Evolutionary conservation across 192 early-diverging fungal genomes (phyloP).

Genomic region (Umbelopsis sp.): DNA sequence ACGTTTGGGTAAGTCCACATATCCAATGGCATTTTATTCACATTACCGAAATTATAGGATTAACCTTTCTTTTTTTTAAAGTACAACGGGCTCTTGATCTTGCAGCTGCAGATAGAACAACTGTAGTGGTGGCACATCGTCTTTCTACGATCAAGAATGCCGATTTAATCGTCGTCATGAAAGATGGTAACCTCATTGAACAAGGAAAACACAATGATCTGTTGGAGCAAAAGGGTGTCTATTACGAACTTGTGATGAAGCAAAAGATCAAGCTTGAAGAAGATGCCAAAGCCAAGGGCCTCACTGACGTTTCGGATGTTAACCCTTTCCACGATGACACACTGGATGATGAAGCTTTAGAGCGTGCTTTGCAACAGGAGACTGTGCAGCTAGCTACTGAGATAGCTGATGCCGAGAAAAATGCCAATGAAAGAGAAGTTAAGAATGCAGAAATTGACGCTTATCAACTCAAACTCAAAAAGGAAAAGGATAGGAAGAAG

Average conservation of each 20-base stretch:
- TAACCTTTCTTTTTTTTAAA: background rate
- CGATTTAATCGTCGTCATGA: slow-evolving; percentile 83
- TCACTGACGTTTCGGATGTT: background rate
- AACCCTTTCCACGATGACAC: slow-evolving; percentile 14
- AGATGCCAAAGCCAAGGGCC: slow-evolving; percentile 2
- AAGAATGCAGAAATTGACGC: slow-evolving; percentile 25
- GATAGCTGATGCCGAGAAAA: slow-evolving; percentile 2
- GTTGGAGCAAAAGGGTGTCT: slow-evolving; percentile 60
- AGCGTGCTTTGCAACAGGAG: slow-evolving; percentile 46
- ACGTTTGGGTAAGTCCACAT: slow-evolving; percentile 40
- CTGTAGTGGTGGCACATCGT: slow-evolving; percentile 90
- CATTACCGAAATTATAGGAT: too few relatives aligned
- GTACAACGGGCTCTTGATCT: slow-evolving; percentile 83
- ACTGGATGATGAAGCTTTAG: slow-evolving; percentile 22
- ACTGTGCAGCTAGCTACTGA: slow-evolving; percentile 36
- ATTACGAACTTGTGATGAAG: slow-evolving; percentile 64
- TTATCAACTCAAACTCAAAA: slow-evolving; percentile 37
- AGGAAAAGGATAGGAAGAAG: slow-evolving; percentile 42
- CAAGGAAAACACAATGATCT: slow-evolving; percentile 78
- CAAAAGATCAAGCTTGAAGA: slow-evolving; percentile 53
- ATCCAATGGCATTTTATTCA: too few relatives aligned
- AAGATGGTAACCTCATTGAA: slow-evolving; percentile 71
- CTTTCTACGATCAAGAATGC: slow-evolving; percentile 86
- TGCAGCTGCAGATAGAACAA: slow-evolving; percentile 75
- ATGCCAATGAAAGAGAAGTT: slow-evolving; percentile 16